These are phyloP conservation scores for Imleria badia DNA, from an alignment of 768 basidiomycete genomes.

Conservation along the genomic window DNA sequence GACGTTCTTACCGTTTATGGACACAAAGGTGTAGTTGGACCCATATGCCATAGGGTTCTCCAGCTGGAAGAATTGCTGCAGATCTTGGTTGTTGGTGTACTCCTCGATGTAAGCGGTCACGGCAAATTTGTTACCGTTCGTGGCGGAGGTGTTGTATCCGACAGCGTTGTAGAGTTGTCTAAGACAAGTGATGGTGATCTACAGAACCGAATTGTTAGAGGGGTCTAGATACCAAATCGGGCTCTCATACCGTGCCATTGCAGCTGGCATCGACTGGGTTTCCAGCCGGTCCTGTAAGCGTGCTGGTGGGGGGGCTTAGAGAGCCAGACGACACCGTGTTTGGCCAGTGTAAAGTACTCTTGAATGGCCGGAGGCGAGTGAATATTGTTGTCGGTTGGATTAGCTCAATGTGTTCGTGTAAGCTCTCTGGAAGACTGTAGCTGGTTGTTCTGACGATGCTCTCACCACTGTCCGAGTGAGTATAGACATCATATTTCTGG, in stretches of 20 bases:
- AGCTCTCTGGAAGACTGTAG: slow-evolving; percentile 61
- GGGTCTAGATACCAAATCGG: not conserved
- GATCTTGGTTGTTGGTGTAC: slow-evolving; percentile 53
- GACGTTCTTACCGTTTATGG: slow-evolving; percentile 48
- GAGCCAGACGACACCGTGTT: slow-evolving; percentile 3
- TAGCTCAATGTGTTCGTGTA: slow-evolving; percentile 62
- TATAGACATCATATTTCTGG: slow-evolving; percentile 67
- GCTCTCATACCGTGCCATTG: slow-evolving; percentile 32
- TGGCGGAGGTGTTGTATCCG: slow-evolving; percentile 43
- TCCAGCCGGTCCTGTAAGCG: slow-evolving; percentile 33
- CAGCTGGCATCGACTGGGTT: slow-evolving; percentile 47
- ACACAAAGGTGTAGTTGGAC: slow-evolving; percentile 51
- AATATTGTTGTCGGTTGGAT: slow-evolving; percentile 76
- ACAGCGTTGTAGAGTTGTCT: slow-evolving; percentile 55
- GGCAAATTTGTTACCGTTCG: slow-evolving; percentile 49
- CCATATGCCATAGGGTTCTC: slow-evolving; percentile 49
- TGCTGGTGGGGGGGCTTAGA: slow-evolving; percentile 1
- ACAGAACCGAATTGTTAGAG: not conserved
- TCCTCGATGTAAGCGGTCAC: slow-evolving; percentile 55
- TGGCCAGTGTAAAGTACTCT: slow-evolving; percentile 39
- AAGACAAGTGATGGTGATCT: slow-evolving; percentile 54
- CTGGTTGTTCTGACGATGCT: slow-evolving; percentile 61
- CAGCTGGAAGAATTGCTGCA: slow-evolving; percentile 49
- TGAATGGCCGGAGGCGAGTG: slow-evolving; percentile 44
- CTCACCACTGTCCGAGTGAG: slow-evolving; percentile 52